Conservation (phyloP, 345 rosid species). For the Bruguiera parviflora region DNA sequence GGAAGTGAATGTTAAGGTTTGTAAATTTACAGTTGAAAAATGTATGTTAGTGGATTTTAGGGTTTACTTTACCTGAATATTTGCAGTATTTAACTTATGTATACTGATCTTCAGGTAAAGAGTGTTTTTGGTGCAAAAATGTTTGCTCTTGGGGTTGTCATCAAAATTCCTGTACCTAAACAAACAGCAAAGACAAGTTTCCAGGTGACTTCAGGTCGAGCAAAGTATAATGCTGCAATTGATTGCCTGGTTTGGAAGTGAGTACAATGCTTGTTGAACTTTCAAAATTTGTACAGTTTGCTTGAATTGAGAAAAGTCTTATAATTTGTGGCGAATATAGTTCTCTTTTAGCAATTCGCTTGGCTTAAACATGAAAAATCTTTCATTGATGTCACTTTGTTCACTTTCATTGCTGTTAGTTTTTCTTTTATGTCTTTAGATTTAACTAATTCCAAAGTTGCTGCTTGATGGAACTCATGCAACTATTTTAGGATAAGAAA, state of each 20-base stretch:
- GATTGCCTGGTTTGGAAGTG: constrained; percentile 99
- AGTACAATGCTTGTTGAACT: constrained; percentile 31
- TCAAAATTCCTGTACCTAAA: constrained; percentile 97
- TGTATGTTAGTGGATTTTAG: neutral
- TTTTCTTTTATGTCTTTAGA: neutral
- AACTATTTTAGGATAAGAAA: constrained; percentile 69
- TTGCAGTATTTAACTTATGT: constrained; percentile 21
- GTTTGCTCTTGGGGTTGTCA: constrained; percentile 98
- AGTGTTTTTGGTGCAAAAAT: constrained; percentile 99
- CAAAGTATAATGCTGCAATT: constrained; percentile 90
- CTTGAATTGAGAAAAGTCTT: neutral
- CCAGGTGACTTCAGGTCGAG: constrained; percentile 96
- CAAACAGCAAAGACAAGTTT: constrained; percentile 98
- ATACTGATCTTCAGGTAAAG: constrained; percentile 64
- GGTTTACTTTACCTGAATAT: constrained; percentile 13
- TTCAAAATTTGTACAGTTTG: neutral
- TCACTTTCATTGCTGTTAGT: neutral
- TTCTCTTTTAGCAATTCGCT: neutral
- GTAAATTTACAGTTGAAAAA: constrained; percentile 20
- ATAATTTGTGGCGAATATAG: neutral
- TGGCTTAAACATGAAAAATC: neutral
- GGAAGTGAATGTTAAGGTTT: constrained; percentile 98
- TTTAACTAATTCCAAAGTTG: neutral
- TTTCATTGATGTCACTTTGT: neutral
- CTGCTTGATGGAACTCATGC: constrained; percentile 8